Percentiles rank a stretch among this genome's conserved stretches.
phyloP scores from a whole-genome alignment of 1,139 yeast species.

The Candida neerlandica region DNA sequence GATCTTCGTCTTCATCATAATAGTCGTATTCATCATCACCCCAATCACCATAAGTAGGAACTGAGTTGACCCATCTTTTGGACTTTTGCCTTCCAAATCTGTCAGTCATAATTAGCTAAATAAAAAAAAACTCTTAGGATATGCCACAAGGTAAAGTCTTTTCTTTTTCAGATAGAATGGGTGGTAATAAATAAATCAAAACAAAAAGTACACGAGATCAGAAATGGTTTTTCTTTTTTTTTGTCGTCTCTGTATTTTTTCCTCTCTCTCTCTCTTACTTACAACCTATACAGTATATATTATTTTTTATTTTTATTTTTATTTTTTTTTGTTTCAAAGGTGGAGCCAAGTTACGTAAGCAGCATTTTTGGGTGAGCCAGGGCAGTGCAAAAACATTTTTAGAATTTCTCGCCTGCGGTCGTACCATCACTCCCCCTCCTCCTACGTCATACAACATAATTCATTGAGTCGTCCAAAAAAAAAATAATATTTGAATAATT shows the following conservation, averaged over 20 bases:
- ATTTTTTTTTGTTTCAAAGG: not conserved
- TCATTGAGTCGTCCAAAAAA: not conserved
- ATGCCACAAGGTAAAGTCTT: not conserved
- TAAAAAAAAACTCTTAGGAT: too few species aligned
- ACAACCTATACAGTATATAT: not conserved
- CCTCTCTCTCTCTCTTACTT: too few species aligned
- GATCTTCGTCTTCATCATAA: slow-evolving; percentile 26
- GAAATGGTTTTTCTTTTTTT: not conserved
- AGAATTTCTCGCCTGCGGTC: not conserved
- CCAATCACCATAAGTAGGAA: slow-evolving; percentile 66
- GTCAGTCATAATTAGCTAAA: slow-evolving; percentile 32
- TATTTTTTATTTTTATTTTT: not conserved
- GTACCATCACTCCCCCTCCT: not conserved
- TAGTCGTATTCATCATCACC: slow-evolving; percentile 41
- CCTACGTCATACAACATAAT: not conserved
- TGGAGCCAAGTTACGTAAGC: too few species aligned
- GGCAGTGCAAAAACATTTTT: not conserved
- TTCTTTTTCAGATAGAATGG: not conserved
- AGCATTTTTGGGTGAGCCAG: not conserved
- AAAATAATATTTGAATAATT: not conserved
- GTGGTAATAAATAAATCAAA: too few species aligned
- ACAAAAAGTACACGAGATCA: not conserved
- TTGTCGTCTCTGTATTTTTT: slow-evolving; percentile 1
- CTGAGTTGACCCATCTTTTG: slow-evolving; percentile 63
- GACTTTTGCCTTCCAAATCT: slow-evolving; percentile 58